Conservation (phyloP, 352 stramenopile genomes). For the Globisporangium alternatum region DNA sequence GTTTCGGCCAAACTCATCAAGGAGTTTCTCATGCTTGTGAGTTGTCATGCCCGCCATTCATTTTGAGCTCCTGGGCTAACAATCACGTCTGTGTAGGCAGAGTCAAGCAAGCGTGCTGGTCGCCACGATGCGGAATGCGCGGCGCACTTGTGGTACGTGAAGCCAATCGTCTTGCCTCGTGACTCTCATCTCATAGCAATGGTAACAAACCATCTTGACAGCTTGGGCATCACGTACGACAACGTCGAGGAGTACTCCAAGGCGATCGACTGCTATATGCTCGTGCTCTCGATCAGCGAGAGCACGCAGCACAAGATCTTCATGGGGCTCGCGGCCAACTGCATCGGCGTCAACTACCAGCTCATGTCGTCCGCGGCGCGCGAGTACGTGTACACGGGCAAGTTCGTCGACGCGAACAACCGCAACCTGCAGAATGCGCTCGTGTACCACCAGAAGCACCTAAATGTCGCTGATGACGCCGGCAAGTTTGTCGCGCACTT, state of each 20-base stretch:
- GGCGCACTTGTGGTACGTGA: slow-evolving; percentile 69
- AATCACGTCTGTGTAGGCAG: slow-evolving; percentile 28
- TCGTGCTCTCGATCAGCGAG: slow-evolving; percentile 84
- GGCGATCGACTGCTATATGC: slow-evolving; percentile 82
- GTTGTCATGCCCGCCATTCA: not conserved
- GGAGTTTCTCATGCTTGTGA: slow-evolving; percentile 71
- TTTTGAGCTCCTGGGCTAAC: not conserved
- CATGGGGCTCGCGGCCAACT: slow-evolving; percentile 78
- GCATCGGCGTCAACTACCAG: slow-evolving; percentile 89
- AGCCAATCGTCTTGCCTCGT: not conserved
- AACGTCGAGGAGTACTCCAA: slow-evolving; percentile 83
- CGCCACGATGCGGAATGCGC: slow-evolving; percentile 81
- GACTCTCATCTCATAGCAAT: not conserved
- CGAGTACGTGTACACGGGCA: slow-evolving; percentile 71
- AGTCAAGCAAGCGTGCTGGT: slow-evolving; percentile 82
- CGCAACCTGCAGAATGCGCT: slow-evolving; percentile 45
- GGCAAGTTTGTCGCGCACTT: slow-evolving; percentile 86
- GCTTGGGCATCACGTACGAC: slow-evolving; percentile 84
- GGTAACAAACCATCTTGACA: slow-evolving; percentile 6
- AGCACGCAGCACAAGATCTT: slow-evolving; percentile 77
- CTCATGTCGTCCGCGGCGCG: slow-evolving; percentile 55
- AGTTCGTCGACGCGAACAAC: slow-evolving; percentile 57
- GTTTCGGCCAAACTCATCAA: slow-evolving; percentile 77
- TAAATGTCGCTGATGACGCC: slow-evolving; percentile 75
- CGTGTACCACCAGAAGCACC: slow-evolving; percentile 73